These are phyloP conservation scores for Spatholobus suberectus DNA, from an alignment of 306 rosid genomes.

Conservation along the genomic window DNA sequence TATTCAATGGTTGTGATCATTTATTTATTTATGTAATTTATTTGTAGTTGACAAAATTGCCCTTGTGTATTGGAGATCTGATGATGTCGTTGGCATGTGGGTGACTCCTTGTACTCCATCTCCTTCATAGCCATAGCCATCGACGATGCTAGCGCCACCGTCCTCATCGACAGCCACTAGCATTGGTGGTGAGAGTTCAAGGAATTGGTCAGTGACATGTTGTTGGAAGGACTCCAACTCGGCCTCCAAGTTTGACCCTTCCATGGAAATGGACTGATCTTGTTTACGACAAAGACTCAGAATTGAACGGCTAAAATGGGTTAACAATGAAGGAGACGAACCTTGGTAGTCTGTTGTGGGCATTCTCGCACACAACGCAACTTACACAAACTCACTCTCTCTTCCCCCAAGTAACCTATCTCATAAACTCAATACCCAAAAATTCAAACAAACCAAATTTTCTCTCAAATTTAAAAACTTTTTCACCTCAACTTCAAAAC, in stretches of 20 bases:
- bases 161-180: no score
- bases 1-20: no score
- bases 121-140: no score
- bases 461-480: constrained; percentile 18
- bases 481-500: constrained; percentile 8
- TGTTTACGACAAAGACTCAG: constrained; percentile 57
- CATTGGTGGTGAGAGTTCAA: constrained; percentile 56
- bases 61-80: no score
- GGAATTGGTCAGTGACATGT: constrained; percentile 59
- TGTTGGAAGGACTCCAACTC: constrained; percentile 75
- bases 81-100: no score
- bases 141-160: no score
- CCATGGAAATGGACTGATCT: constrained; percentile 62
- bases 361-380: constrained; percentile 59
- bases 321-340: constrained; percentile 62
- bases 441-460: neutral
- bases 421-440: neutral
- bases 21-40: no score
- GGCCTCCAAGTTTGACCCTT: constrained; percentile 47
- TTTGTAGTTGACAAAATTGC: no score
- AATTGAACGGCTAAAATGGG: constrained; percentile 68
- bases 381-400: neutral
- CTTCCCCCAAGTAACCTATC: neutral
- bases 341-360: constrained; percentile 80
- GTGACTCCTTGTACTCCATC: no score